A percentile compares a stretch with the other conserved stretches of the same genome.
Evolutionary conservation across 2,329 filamentous ascomycete species (phyloP).

Genomic region (Penicillium oxalicum): DNA sequence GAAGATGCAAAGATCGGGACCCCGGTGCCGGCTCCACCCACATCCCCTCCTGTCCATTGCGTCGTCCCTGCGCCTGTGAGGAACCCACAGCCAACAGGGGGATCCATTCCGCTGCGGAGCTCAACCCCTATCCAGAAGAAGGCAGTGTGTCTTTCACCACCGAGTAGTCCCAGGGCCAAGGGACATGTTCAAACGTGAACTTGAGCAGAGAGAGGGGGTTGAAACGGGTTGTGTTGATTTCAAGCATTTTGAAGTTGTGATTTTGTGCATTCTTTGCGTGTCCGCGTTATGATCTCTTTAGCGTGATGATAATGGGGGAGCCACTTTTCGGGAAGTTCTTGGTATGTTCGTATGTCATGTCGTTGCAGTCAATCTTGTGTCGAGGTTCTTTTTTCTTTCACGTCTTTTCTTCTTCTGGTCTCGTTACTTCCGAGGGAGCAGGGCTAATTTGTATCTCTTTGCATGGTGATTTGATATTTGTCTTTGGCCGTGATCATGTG

Average conservation of each 20-base stretch:
- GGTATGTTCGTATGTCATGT: neutral
- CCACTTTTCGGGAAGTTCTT: neutral
- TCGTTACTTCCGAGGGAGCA: too few relatives aligned
- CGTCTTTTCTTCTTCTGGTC: too few relatives aligned
- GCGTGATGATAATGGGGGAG: neutral
- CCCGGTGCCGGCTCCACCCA: neutral
- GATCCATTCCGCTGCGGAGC: conserved; percentile 3
- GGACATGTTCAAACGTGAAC: neutral
- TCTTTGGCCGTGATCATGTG: too few relatives aligned
- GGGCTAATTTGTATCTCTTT: too few relatives aligned
- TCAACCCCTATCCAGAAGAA: conserved; percentile 6
- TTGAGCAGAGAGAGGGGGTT: too few relatives aligned
- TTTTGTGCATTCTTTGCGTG: neutral
- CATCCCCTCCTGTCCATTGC: neutral
- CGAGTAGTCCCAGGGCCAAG: conserved; percentile 14
- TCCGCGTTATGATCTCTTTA: neutral
- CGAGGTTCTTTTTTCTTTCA: neutral
- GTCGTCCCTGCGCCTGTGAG: neutral
- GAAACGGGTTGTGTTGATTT: neutral
- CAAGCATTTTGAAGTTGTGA: neutral
- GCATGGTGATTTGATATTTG: too few relatives aligned
- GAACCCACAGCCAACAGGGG: neutral
- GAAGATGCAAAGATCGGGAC: neutral
- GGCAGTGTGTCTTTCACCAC: conserved; percentile 12
- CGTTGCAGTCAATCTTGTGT: neutral